These are phyloP conservation scores for Pseudogymnoascus pannorum DNA, from an alignment of 2,329 filamentous ascomycete genomes.

Conservation along the genomic window DNA sequence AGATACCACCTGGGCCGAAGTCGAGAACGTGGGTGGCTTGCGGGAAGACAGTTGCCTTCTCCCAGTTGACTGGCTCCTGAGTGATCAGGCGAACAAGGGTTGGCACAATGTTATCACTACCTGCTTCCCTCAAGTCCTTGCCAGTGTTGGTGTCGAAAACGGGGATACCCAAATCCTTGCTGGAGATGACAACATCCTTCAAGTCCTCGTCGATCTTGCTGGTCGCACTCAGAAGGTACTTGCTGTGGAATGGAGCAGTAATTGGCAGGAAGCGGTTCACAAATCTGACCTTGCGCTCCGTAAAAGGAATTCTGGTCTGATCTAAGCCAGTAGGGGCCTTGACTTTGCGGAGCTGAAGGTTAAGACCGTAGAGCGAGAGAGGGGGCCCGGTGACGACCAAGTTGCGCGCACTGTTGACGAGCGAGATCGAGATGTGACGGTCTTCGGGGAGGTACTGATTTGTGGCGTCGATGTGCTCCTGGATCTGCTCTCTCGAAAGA, in stretches of 20 bases:
- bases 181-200: constrained; percentile 70
- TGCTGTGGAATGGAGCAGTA: constrained; percentile 96
- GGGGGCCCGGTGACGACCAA: constrained; percentile 95
- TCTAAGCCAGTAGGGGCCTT: constrained; percentile 97
- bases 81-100: constrained; percentile 88
- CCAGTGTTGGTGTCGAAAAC: constrained; percentile 89
- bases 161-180: constrained; percentile 67
- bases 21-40: constrained; percentile 90
- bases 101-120: constrained; percentile 74
- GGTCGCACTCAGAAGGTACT: constrained; percentile 78
- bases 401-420: constrained; percentile 95
- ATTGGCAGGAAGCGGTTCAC: constrained; percentile 96
- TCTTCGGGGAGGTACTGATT: constrained; percentile 93
- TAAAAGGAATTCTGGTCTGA: constrained; percentile 89
- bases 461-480: constrained; percentile 93
- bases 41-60: constrained; percentile 85
- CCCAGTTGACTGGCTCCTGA: constrained; percentile 90
- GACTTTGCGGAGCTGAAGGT: constrained; percentile 88
- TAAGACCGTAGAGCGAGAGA: constrained; percentile 91
- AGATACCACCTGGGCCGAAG: constrained; percentile 94
- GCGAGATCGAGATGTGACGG: constrained; percentile 87
- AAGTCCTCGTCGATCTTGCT: constrained; percentile 80
- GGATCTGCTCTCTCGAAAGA: constrained; percentile 76
- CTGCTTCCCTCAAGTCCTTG: constrained; percentile 66
- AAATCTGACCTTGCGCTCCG: constrained; percentile 92